Percentiles rank a stretch among this genome's conserved stretches.
These are phyloP conservation scores for Metschnikowia vanudenii DNA, from an alignment of 805 yeast species.

Conservation along the genomic window DNA sequence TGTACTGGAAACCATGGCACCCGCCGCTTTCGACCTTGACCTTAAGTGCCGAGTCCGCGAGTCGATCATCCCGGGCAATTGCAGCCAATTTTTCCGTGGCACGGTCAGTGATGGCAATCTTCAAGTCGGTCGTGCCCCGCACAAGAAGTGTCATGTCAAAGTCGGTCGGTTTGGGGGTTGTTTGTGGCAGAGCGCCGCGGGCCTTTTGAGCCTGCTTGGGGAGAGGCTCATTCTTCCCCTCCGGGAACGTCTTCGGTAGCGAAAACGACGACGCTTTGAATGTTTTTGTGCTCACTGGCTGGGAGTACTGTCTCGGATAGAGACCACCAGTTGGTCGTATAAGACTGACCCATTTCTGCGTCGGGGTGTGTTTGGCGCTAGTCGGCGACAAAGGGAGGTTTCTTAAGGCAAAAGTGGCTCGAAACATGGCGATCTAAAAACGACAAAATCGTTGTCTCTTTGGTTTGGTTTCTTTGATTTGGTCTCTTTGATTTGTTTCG, in stretches of 20 bases:
- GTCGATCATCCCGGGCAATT: conserved; percentile 50
- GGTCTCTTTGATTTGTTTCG: too few species aligned
- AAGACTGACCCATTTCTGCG: background rate
- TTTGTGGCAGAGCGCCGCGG: background rate
- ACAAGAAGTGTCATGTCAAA: conserved; percentile 34
- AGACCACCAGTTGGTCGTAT: background rate
- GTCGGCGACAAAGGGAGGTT: too few species aligned
- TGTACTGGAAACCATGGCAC: conserved; percentile 95
- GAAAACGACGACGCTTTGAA: conserved; percentile 32
- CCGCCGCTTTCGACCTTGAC: conserved; percentile 93
- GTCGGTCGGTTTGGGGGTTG: conserved; percentile 1
- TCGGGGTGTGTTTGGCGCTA: too few species aligned
- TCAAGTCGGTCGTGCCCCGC: conserved; percentile 36
- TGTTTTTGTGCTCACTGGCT: conserved; percentile 14
- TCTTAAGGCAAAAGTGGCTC: too few species aligned
- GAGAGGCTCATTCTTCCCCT: background rate
- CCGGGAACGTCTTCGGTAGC: conserved; percentile 22
- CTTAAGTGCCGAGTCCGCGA: conserved; percentile 59
- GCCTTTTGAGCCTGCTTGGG: background rate
- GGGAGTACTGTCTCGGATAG: conserved; percentile 1
- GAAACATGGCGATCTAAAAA: too few species aligned
- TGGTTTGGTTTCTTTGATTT: too few species aligned
- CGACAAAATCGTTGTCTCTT: too few species aligned
- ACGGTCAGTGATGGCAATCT: conserved; percentile 46
- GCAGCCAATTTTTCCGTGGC: conserved; percentile 53